Conservation (phyloP, 192 early-diverging fungal species). For the Coemansia sp. region DNA sequence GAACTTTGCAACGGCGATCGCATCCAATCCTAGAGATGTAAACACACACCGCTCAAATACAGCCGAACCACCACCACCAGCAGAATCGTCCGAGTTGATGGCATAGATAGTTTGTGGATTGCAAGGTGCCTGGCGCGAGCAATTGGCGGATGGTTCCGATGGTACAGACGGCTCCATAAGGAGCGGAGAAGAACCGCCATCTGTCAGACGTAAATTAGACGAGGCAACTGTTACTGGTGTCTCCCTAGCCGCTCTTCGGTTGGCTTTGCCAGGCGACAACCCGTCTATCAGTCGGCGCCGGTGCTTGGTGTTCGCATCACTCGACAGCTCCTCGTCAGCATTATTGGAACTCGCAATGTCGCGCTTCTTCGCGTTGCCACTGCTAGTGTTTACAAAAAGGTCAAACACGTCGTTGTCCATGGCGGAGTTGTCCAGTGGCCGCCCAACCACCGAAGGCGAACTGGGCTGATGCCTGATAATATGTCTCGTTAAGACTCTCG, state of each 20-base stretch:
- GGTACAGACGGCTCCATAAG: constrained; percentile 14
- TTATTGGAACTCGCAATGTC: neutral
- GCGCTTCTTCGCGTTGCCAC: neutral
- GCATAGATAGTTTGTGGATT: neutral
- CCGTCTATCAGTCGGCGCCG: neutral
- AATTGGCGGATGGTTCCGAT: neutral
- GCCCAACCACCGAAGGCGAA: constrained; percentile 7
- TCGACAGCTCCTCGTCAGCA: neutral
- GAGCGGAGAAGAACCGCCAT: constrained; percentile 10
- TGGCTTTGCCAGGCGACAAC: neutral
- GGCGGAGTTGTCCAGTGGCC: constrained; percentile 13
- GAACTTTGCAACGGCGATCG: constrained; percentile 12
- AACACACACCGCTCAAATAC: constrained; percentile 42
- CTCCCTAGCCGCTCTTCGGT: neutral
- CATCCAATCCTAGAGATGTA: constrained; percentile 35
- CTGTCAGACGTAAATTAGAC: neutral
- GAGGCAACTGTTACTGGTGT: neutral
- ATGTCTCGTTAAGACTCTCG: neutral
- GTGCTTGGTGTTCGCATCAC: neutral
- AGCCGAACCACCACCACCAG: neutral
- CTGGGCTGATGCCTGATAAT: neutral
- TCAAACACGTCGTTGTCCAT: constrained; percentile 19
- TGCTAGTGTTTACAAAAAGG: neutral
- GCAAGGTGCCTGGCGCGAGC: neutral
- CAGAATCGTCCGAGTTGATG: neutral